Percentiles rank a stretch among this genome's conserved stretches.
Conservation (phyloP, 768 basidiomycete genomes). For the Pleurotus sapidus region DNA sequence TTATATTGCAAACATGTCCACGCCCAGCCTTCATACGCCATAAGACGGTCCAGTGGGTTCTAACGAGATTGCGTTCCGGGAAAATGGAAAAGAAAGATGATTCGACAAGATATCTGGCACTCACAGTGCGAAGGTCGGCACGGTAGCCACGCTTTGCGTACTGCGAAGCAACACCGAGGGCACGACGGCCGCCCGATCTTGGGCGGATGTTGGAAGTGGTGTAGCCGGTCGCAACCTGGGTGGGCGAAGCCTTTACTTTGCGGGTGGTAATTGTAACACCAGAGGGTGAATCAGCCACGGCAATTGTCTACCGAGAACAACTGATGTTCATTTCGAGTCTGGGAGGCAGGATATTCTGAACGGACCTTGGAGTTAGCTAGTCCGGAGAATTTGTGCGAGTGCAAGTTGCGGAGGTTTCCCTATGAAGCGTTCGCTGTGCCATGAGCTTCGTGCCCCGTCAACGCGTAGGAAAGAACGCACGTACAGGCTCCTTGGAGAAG, state of each 20-base stretch:
- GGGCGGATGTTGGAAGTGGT: slow-evolving; percentile 56
- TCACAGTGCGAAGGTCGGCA: slow-evolving; percentile 74
- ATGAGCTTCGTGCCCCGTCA: not conserved
- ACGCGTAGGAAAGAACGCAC: slow-evolving; percentile 1
- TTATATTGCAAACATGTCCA: slow-evolving; percentile 91
- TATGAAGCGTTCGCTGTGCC: slow-evolving; percentile 20
- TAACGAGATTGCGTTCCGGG: slow-evolving; percentile 74
- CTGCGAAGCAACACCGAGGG: slow-evolving; percentile 60
- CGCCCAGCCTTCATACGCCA: slow-evolving; percentile 82
- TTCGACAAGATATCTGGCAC: slow-evolving; percentile 25
- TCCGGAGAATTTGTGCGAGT: slow-evolving; percentile 93
- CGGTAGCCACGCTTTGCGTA: slow-evolving; percentile 69
- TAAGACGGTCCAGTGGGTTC: slow-evolving; percentile 80
- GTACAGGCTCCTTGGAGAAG: slow-evolving; percentile 82
- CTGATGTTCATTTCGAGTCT: not conserved
- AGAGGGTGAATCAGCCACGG: slow-evolving; percentile 51
- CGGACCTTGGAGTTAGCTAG: slow-evolving; percentile 79
- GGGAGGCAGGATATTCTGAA: not conserved
- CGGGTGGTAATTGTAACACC: slow-evolving; percentile 62
- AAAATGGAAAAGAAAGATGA: slow-evolving; percentile 8
- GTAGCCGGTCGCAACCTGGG: slow-evolving; percentile 44
- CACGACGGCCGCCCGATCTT: slow-evolving; percentile 70
- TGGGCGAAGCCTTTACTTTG: slow-evolving; percentile 58
- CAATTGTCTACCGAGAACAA: slow-evolving; percentile 50
- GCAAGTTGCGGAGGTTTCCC: slow-evolving; percentile 86